Base-by-base conservation (phyloP, 495 filamentous ascomycete genomes). In the Xylaria scruposa region DNA sequence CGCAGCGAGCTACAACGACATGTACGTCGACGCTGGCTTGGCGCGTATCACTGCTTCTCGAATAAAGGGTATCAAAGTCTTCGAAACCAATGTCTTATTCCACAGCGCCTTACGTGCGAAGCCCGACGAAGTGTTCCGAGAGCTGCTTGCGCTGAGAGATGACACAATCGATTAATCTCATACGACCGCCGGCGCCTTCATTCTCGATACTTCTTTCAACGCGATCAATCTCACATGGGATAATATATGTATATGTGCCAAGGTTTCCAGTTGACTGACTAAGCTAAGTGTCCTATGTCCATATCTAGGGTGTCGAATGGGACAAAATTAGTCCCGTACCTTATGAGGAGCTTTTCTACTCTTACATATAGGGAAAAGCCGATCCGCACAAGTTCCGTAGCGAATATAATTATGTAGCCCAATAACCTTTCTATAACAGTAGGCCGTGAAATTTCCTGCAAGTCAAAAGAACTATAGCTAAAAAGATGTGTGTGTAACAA, bases 1-100 rank as follows among this genome's bases (percentile, higher is more conserved):
- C 74, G 91, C 93, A 7, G 93, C 92, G 0, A 90, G 87, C n/a
- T 98, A 90, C 70, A 93, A 98, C 68, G 95, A 98, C 79, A 97
- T 98, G 94, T 98, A 97, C 75, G 95, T 98, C 40, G 90, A 95
- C 73, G 92, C 87, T 72, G 90, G 90, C 31, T 79, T 94, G 12
- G 88, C 92, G 0, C 82, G 88, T 68, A 90, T 90, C 72, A 96
- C 95, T 33, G 94, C 93, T 15, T 79, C 82, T 38, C 89, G 89
- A 81, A 93, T 98, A 78, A 90, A 88, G 78, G 91, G 90, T 0
- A 91, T 88, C 74, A 94, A 94, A 82, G 90, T 91, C 54, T 93
- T 90, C 72, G 88, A 96, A 76, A 97, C 94, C 70, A 98, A 97
- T 78, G 83, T 84, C 21, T 86, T 97, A 86, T 94, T 95, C 73